Percentiles rank a stretch among this genome's conserved stretches.
Conservation (phyloP, 140 eudicot genomes). For the Flaveria floridana region DNA sequence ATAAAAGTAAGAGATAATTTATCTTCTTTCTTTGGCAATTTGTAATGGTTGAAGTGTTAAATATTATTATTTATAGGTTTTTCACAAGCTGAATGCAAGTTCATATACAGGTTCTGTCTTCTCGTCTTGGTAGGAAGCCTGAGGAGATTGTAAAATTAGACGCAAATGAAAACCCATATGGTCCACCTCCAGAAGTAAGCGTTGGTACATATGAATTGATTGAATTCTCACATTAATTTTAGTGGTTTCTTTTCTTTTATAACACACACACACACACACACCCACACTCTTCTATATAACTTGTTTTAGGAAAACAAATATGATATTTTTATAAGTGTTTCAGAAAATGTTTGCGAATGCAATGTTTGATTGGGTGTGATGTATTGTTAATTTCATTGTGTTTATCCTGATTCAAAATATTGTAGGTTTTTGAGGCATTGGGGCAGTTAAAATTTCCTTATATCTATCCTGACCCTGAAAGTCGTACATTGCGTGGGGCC, state of each 20-base stretch:
- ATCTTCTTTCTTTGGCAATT: background rate
- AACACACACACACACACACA: background rate
- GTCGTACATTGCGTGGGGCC: conserved; percentile 89
- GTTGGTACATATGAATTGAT: background rate
- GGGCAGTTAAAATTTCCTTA: conserved; percentile 84
- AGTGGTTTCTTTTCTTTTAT: background rate
- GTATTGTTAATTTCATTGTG: background rate
- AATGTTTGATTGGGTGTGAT: background rate
- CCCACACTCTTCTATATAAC: background rate
- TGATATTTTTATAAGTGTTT: background rate
- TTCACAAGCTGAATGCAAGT: conserved; percentile 9
- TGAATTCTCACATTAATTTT: background rate
- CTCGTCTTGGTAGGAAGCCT: conserved; percentile 97
- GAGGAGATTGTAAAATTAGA: conserved; percentile 91
- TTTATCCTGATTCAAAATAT: background rate
- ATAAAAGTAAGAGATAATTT: background rate
- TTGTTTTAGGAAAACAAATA: background rate
- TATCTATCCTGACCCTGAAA: conserved; percentile 97
- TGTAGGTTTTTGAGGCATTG: conserved; percentile 88
- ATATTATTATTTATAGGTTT: background rate
- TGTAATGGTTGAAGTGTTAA: background rate
- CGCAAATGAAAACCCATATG: conserved; percentile 98
- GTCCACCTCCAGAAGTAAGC: conserved; percentile 97
- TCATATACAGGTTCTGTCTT: conserved; percentile 70
- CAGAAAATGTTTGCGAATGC: background rate